Base-by-base conservation (phyloP, 257 asterid species). In the Osmanthus fragrans region DNA sequence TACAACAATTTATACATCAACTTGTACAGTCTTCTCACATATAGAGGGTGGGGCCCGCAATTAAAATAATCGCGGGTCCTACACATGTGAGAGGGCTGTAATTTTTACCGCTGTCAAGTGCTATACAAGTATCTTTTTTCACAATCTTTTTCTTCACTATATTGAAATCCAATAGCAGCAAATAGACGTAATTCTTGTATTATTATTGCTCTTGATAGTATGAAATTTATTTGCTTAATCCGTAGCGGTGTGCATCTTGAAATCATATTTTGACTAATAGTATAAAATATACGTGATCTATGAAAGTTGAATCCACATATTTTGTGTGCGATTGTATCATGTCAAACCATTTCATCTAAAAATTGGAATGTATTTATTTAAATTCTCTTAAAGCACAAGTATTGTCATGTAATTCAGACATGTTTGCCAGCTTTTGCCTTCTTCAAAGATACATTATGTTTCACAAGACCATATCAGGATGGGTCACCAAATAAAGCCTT, bases 401-500 rank as follows among this genome's bases (percentile, higher is more conserved):
- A 63, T 23, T 10, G 19, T 63, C 69, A 54, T 54, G 25, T 63
- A 63, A 27, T 25, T 12, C 27, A 63, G 69, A 63, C 69, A 63
- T 4, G 33, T 63, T 71, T 39, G 76, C 65, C 83, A 73, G 80
- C 88, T 78, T 84, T 84, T 84, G 34, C 74, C 79, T 77, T 78
- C 68, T 80, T 74, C 58, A 54, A 84, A 78, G 81, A 78, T 78
- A 45, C 81, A 75, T 66, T 71, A 68, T 78, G 85, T 81, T 84
- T 63, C 36, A 63, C 27, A 11, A 63, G 69, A 63, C 33, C 69
- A 25, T 63, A 63, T 63, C 69, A 63, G 18, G 69, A 63, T 63
- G 69, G 69, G 69, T 63, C 69, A 63, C 69, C n/a, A 25, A 63
- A 63, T 63, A 27, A 23, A 63, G 69, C 69, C 34, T 63, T 23